Base-by-base conservation (phyloP, 108 stramenopile species). In the Ochromonas danica region DNA sequence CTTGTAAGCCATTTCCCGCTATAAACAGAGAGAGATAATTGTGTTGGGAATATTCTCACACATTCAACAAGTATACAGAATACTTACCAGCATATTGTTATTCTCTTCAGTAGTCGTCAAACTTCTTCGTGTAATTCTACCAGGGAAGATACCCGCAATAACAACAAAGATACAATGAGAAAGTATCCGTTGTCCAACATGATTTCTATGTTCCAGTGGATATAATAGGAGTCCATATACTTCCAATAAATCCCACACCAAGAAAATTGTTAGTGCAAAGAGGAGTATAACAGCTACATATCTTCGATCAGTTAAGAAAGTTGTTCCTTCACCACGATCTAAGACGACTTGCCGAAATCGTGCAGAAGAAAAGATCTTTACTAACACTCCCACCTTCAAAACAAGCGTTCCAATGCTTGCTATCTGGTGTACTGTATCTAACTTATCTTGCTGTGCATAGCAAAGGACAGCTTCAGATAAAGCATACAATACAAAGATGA, bases 1-100 rank as follows among this genome's bases (percentile, higher is more conserved):
- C 63, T 67, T 67, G 63, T 67, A 33, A 10, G 3, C 35, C 17
- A 67, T 67, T 33, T 67, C 63, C 6, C 31, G 30, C 63, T 67
- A 36, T 67, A 22, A 17, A 17, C 51, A 57, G 17, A 57, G 22
- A 10, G 22, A 57, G 17, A 22, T 57, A 10, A 57, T n/a, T n/a
- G n/a, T n/a, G n/a, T n/a, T 10, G 22, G 17, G 51, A 57, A 22
- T 22, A 57, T 17, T 22, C 51, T 57, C 51, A 57, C 22, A 57
- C 51, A 57, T 10, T 22, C 22, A 10, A 17, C 10, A 10, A 57
- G 51, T 22, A 57, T 22, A 57, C 51, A 10, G 22, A 17, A 67
- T 67, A 67, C 31, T 28, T 33, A 67, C 31, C 31, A 10, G 30
- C 3, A 67, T 67, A 28, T 6, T 36, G 6, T 6, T 36, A 6